These are phyloP conservation scores for Quercus alba DNA, from an alignment of 306 rosid genomes.

Conservation along the genomic window DNA sequence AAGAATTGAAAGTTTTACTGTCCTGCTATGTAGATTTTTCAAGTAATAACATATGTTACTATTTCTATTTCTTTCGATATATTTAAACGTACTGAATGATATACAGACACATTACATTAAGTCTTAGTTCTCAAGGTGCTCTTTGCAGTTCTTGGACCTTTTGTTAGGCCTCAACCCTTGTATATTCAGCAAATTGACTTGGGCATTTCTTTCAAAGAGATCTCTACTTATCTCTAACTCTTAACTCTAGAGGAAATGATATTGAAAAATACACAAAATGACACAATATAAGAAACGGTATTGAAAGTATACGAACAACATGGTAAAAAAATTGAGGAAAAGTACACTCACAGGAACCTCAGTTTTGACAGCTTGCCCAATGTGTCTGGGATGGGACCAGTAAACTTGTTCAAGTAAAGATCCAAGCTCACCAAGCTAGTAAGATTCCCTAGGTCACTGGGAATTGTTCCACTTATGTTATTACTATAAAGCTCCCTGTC, in stretches of 20 bases:
- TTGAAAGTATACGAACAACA: background rate
- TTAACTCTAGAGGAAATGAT: background rate
- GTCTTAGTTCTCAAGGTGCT: background rate
- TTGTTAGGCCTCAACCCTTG: background rate
- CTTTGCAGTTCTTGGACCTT: background rate
- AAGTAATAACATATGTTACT: background rate
- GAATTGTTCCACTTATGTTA: slow-evolving; percentile 86
- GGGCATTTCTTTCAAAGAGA: background rate
- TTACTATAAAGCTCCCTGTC: slow-evolving; percentile 96
- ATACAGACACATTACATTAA: too few relatives aligned
- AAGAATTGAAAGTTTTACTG: background rate
- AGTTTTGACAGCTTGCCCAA: slow-evolving; percentile 93
- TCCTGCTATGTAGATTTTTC: background rate
- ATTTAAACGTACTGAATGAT: too few relatives aligned
- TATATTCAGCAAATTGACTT: background rate
- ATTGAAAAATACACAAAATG: background rate
- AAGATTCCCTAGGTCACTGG: slow-evolving; percentile 95
- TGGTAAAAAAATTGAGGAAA: slow-evolving; percentile 3
- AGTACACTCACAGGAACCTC: slow-evolving; percentile 86
- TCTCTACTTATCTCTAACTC: background rate
- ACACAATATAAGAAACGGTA: slow-evolving; percentile 4
- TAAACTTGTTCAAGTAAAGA: slow-evolving; percentile 77
- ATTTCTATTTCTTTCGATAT: background rate
- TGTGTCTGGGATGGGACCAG: slow-evolving; percentile 88
- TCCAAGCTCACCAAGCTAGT: slow-evolving; percentile 99